Conservation (phyloP, 1,139 yeast species). For the Chernovozyma aurita region DNA sequence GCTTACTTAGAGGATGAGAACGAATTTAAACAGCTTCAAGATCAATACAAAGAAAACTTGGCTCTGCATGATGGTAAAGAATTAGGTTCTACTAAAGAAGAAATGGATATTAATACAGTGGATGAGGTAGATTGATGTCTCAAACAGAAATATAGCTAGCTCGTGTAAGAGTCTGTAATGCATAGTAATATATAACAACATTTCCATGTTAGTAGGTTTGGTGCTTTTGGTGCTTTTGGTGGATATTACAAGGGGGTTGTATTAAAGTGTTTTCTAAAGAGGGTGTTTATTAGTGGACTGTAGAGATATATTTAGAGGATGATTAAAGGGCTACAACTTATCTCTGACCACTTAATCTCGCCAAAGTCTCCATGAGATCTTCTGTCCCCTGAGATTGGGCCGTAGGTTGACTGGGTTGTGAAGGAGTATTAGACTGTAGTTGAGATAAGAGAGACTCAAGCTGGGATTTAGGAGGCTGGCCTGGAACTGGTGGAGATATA, state of each 20-base stretch:
- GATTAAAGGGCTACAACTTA: background rate
- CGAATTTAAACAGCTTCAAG: constrained; percentile 61
- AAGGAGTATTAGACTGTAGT: constrained; percentile 15
- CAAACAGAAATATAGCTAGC: no score
- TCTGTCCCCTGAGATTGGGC: constrained; percentile 6
- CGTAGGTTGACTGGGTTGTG: constrained; percentile 11
- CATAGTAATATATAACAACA: no score
- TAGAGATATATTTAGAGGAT: no score
- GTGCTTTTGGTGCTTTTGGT: no score
- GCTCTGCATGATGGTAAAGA: constrained; percentile 14
- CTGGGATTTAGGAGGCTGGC: constrained; percentile 18
- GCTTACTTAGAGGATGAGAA: constrained; percentile 73
- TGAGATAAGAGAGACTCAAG: constrained; percentile 27
- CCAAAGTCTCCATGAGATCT: constrained; percentile 33
- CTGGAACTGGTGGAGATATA: background rate
- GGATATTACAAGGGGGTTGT: no score
- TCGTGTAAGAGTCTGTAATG: no score
- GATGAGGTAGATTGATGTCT: constrained; percentile 5
- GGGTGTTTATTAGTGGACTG: no score
- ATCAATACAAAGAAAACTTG: constrained; percentile 38
- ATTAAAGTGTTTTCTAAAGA: no score
- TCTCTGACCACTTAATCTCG: constrained; percentile 23
- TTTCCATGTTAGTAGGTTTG: no score
- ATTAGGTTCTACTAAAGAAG: background rate
- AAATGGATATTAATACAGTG: constrained; percentile 10